Evolutionary conservation across 2,329 filamentous ascomycete species (phyloP).

Genomic region (Claviceps citrina): DNA sequence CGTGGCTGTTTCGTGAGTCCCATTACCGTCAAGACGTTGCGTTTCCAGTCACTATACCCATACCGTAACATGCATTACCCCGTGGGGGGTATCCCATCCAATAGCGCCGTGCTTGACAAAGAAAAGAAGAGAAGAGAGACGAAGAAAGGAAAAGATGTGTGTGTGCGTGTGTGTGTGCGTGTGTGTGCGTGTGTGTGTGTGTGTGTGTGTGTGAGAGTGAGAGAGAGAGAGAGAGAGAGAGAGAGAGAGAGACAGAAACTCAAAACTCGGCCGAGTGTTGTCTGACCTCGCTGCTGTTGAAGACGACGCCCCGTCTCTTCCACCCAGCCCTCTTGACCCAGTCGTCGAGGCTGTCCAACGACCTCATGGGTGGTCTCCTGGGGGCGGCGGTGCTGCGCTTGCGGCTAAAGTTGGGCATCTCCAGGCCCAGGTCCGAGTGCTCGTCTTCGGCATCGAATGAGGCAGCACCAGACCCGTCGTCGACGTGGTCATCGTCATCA

Average conservation of each 20-base stretch:
- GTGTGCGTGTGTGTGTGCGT: too few species aligned
- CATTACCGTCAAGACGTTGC: too few species aligned
- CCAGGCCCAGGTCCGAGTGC: too few species aligned
- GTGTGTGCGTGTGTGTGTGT: too few species aligned
- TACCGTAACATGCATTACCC: not conserved
- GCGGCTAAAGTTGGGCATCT: constrained; percentile 22
- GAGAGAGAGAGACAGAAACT: too few species aligned
- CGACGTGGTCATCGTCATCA: too few species aligned
- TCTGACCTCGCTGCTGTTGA: constrained; percentile 18
- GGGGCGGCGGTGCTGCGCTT: constrained; percentile 15
- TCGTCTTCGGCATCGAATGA: too few species aligned
- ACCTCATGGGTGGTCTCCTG: constrained; percentile 23
- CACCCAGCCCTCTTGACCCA: constrained; percentile 28
- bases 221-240: not conserved
- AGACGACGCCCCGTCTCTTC: constrained; percentile 29
- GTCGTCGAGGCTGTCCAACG: constrained; percentile 25
- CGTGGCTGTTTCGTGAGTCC: not conserved
- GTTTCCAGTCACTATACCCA: too few species aligned
- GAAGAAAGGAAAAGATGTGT: not conserved
- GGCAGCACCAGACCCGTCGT: too few species aligned
- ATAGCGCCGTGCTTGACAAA: not conserved
- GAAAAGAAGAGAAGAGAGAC: too few species aligned
- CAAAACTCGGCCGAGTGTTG: not conserved
- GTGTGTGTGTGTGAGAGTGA: too few species aligned
- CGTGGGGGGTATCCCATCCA: constrained; percentile 1